Evolutionary conservation across 805 yeast species (phyloP), one percentile per base, ranked within the genome.

Genomic region (Middelhovenomyces tepae): DNA sequence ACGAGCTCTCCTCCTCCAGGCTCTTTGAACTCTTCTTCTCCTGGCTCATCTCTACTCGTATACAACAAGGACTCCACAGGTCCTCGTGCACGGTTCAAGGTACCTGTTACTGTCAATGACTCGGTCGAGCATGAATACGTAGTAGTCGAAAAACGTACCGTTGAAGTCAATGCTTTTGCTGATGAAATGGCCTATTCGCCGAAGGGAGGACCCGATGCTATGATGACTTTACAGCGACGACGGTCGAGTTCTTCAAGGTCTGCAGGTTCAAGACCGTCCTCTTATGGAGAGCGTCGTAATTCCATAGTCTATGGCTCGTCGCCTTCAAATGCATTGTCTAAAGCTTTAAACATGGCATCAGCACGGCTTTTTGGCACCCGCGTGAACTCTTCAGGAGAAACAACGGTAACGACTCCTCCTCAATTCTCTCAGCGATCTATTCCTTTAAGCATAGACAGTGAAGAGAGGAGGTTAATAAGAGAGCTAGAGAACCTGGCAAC

Each of bases 141-240:
- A 21, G 94, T 89, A 24, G 87, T 89, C 18, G 97, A 89, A 54
- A 91, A 89, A 54, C 71, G 94, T 31, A 84, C 91, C 0, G 96
- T 89, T 3, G 97, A 91, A 53, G 94, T 89, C 6, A 89, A 89
- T 60, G 89, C 94, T 2, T 65, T 91, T 37, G 98, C 98, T 2
- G 97, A 89, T 56, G 95, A 87, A 53, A 61, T 89, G 32, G 87
- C 84, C 10, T 56, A 37, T 28, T 49, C 53, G 11, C 48, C 51
- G 5, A 28, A 25, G 3, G 21, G 13, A 13, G 27, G 29, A 5
- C 23, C 21, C 23, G 14, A 32, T 41, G 9, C 38, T 22, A 17
- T 16, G 15, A 18, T 16, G 17, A 26, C 15, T 10, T 16, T 26
- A 16, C 15, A 14, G 7, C 10, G 11, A 6, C 15, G 29, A 26